phyloP scores from a whole-genome alignment of 2,329 filamentous ascomycete species.

The Diaporthe eres region DNA sequence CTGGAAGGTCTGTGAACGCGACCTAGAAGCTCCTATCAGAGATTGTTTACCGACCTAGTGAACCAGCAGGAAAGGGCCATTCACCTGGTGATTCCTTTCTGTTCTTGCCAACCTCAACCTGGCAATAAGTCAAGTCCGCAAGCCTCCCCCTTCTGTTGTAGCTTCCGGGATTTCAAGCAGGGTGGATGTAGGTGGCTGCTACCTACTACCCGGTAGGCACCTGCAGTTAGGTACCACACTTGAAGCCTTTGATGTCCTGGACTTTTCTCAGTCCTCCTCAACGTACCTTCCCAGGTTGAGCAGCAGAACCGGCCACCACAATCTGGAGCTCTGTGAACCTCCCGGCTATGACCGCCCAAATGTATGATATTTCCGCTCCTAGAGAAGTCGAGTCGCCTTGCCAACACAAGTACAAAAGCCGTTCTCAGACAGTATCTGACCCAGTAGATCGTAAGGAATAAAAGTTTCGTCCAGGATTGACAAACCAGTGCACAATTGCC shows the following conservation, averaged over 20 bases:
- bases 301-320: not conserved
- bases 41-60: not conserved
- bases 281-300: not conserved
- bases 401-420: not conserved
- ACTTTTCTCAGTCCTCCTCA: not conserved
- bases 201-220: not conserved
- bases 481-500: not conserved
- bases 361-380: not conserved
- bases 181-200: not conserved
- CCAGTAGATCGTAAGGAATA: not conserved
- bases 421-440: not conserved
- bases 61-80: not conserved
- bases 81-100: not conserved
- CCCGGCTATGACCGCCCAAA: not conserved
- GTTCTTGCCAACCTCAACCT: too few species aligned
- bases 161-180: not conserved
- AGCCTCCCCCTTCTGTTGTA: not conserved
- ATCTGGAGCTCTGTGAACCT: not conserved
- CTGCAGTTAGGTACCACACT: too few species aligned
- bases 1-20: not conserved
- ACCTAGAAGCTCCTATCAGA: constrained; percentile 8
- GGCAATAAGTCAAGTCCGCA: not conserved
- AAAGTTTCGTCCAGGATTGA: not conserved
- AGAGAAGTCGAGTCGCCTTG: not conserved
- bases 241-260: not conserved